Evolutionary conservation across 2,329 filamentous ascomycete species (phyloP).

Genomic region (Chaetomiaceae sp.): DNA sequence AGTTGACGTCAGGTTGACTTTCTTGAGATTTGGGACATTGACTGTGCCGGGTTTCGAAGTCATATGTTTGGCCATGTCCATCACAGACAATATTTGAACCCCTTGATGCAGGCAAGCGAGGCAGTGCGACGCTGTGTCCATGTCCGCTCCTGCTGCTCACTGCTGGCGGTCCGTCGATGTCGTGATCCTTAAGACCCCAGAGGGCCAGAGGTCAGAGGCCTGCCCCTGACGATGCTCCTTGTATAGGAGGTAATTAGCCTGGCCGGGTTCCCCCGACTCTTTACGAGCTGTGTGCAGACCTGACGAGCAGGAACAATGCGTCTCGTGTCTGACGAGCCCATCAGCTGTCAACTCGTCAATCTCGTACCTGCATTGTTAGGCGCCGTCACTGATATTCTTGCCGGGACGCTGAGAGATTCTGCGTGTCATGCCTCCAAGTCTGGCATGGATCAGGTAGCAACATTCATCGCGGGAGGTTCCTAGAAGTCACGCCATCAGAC

Average conservation of each 20-base stretch:
- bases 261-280: no score
- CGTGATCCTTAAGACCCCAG: neutral
- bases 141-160: conserved; percentile 1
- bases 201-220: no score
- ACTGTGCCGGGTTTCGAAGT: neutral
- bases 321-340: conserved; percentile 7
- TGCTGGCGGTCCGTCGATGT: conserved; percentile 4
- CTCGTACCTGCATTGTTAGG: conserved; percentile 9
- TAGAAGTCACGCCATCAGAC: no score
- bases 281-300: neutral
- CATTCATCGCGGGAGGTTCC: no score
- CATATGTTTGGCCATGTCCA: neutral
- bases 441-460: no score
- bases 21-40: no score
- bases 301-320: neutral
- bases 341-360: neutral
- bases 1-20: no score
- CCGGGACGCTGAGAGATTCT: no score
- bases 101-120: neutral
- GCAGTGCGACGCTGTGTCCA: conserved; percentile 3
- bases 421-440: no score
- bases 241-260: no score
- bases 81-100: neutral
- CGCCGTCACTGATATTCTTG: no score
- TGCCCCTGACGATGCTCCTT: no score